A percentile compares a stretch with the other conserved stretches of the same genome.
Evolutionary conservation across 1,284 basidiomycete genomes (phyloP).

Genomic region (Moniliophthora roreri): DNA sequence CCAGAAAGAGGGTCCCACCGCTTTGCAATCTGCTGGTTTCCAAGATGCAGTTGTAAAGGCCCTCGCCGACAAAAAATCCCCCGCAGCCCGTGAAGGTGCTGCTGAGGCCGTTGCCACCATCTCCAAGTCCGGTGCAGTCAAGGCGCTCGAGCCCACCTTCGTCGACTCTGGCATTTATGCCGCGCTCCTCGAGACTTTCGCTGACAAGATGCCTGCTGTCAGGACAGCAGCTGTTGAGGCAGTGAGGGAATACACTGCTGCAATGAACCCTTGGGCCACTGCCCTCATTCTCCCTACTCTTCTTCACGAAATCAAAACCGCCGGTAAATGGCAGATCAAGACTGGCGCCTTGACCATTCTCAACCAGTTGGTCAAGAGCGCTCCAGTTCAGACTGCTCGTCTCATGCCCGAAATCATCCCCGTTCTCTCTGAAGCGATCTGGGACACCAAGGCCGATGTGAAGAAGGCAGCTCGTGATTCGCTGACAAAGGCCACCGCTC

Average conservation of each 20-base stretch:
- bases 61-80: conserved; percentile 89
- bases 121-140: conserved; percentile 77
- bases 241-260: conserved; percentile 76
- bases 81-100: conserved; percentile 84
- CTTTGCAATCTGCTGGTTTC: conserved; percentile 78
- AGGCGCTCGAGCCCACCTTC: conserved; percentile 89
- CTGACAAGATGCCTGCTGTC: conserved; percentile 89
- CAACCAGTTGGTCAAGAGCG: conserved; percentile 87
- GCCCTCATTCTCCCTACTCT: conserved; percentile 86
- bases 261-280: conserved; percentile 91
- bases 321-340: conserved; percentile 99
- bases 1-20: conserved; percentile 86
- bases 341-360: conserved; percentile 84
- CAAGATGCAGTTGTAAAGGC: conserved; percentile 82
- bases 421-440: conserved; percentile 93
- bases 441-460: conserved; percentile 99
- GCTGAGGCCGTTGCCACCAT: conserved; percentile 71
- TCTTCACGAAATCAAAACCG: conserved; percentile 93
- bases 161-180: conserved; percentile 83
- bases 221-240: conserved; percentile 86
- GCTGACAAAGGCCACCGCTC: conserved; percentile 89
- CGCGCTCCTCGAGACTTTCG: conserved; percentile 88
- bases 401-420: conserved; percentile 98
- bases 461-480: conserved; percentile 98
- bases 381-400: conserved; percentile 84